Conservation (phyloP, 306 rosid species). For the Spatholobus suberectus region DNA sequence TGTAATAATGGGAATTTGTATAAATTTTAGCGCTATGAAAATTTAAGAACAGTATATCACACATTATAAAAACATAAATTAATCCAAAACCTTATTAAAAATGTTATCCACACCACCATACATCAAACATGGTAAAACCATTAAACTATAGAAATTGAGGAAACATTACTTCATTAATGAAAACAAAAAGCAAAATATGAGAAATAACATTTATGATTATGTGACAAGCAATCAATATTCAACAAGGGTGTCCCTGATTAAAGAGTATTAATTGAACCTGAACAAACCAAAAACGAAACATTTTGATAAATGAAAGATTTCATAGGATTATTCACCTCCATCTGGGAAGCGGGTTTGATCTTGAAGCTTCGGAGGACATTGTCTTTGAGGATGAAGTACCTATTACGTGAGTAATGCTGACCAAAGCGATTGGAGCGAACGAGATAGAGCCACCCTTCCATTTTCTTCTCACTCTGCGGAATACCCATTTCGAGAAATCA, state of each 20-base stretch:
- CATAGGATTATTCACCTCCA: constrained; percentile 50
- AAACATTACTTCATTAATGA: not conserved
- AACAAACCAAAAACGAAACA: no score
- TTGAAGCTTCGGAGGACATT: constrained; percentile 75
- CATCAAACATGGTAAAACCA: constrained; percentile 7
- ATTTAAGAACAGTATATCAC: not conserved
- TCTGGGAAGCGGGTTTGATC: constrained; percentile 56
- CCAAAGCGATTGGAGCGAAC: constrained; percentile 69
- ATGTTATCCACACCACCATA: not conserved
- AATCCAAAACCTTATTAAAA: constrained; percentile 8
- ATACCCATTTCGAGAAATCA: constrained; percentile 48
- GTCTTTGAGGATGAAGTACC: constrained; percentile 70
- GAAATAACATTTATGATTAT: no score
- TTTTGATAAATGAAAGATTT: not conserved
- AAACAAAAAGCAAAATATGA: no score
- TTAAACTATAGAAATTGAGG: not conserved
- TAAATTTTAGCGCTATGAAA: constrained; percentile 10
- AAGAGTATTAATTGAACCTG: no score
- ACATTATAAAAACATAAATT: not conserved
- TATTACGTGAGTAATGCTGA: constrained; percentile 63
- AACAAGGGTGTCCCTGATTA: no score
- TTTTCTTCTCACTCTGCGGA: constrained; percentile 49
- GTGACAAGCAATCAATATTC: no score
- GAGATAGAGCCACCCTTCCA: constrained; percentile 94
- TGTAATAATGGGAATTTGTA: not conserved